Percentiles rank a stretch among this genome's conserved stretches.
Conservation (phyloP, 306 rosid genomes). For the Boehmeria nivea region DNA sequence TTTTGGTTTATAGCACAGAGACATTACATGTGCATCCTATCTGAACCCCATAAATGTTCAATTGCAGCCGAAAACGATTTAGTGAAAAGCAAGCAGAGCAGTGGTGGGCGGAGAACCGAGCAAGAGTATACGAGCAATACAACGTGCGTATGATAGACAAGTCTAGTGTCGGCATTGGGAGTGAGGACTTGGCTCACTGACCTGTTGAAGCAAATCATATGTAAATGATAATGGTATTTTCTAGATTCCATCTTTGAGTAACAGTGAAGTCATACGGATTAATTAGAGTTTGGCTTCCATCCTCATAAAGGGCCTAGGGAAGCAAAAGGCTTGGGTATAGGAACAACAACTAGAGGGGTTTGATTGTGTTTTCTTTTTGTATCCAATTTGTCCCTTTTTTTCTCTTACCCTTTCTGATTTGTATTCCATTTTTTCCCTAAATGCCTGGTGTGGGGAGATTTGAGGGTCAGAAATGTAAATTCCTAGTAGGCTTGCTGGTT, state of each 20-base stretch:
- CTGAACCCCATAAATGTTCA: not conserved
- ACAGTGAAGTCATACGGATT: conserved; percentile 41
- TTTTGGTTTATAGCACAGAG: too few relatives aligned
- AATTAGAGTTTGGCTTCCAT: conserved; percentile 52
- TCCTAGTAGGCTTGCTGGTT: conserved; percentile 59
- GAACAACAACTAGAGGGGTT: conserved; percentile 58
- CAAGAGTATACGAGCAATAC: conserved; percentile 79
- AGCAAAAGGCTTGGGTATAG: conserved; percentile 49
- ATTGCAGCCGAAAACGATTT: conserved; percentile 90
- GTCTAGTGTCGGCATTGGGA: conserved; percentile 76
- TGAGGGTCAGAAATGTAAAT: conserved; percentile 89
- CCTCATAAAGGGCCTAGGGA: conserved; percentile 42
- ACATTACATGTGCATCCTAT: too few relatives aligned
- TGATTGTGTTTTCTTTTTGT: conserved; percentile 50
- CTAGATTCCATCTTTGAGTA: conserved; percentile 46
- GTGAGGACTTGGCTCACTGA: conserved; percentile 82
- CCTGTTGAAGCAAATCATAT: conserved; percentile 33
- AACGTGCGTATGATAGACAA: conserved; percentile 78
- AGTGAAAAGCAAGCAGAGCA: conserved; percentile 95
- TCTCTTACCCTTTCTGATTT: conserved; percentile 34
- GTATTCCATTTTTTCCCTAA: conserved; percentile 62
- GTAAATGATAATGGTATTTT: conserved; percentile 51
- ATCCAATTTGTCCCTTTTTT: conserved; percentile 16
- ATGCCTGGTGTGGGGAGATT: conserved; percentile 69
- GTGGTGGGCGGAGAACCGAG: conserved; percentile 97